Percentiles rank a stretch among this genome's conserved stretches.
Conservation (phyloP, 495 filamentous ascomycete species). For the Tricharina praecox region DNA sequence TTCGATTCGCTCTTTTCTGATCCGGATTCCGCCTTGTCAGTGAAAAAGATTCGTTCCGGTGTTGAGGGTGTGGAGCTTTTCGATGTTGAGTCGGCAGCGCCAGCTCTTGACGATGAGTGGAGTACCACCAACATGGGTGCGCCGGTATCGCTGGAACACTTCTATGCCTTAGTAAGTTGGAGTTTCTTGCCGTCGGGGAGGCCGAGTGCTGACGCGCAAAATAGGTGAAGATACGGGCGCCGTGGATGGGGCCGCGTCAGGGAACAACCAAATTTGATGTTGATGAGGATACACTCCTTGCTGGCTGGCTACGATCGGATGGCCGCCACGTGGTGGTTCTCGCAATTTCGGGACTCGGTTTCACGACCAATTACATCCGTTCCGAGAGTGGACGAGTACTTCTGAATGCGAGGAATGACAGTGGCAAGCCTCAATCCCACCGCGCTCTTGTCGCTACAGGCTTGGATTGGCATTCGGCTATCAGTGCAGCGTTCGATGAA, state of each 20-base stretch:
- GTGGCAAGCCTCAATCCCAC: constrained; percentile 34
- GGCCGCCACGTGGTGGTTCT: constrained; percentile 69
- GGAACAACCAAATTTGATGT: constrained; percentile 47
- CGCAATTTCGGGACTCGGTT: constrained; percentile 57
- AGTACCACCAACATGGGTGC: constrained; percentile 7
- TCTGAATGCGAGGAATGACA: constrained; percentile 58
- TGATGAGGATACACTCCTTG: constrained; percentile 62
- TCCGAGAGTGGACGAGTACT: constrained; percentile 50
- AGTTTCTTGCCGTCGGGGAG: not conserved
- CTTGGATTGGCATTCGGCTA: constrained; percentile 55
- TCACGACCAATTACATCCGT: constrained; percentile 54
- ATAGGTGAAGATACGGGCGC: constrained; percentile 39
- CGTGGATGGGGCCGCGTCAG: constrained; percentile 82
- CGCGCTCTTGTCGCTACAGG: constrained; percentile 56
- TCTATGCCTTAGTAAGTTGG: constrained; percentile 17
- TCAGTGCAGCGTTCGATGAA: constrained; percentile 69
- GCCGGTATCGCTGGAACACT: constrained; percentile 14
- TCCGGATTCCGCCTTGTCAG: constrained; percentile 10
- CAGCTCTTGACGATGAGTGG: constrained; percentile 7
- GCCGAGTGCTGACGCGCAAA: constrained; percentile 3
- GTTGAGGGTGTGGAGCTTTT: constrained; percentile 16
- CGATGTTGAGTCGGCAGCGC: constrained; percentile 14
- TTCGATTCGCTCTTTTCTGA: constrained; percentile 16
- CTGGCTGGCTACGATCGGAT: constrained; percentile 57
- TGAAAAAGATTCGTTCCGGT: constrained; percentile 9